Conservation (phyloP, 805 yeast genomes). For the Metschnikowia borealis region DNA sequence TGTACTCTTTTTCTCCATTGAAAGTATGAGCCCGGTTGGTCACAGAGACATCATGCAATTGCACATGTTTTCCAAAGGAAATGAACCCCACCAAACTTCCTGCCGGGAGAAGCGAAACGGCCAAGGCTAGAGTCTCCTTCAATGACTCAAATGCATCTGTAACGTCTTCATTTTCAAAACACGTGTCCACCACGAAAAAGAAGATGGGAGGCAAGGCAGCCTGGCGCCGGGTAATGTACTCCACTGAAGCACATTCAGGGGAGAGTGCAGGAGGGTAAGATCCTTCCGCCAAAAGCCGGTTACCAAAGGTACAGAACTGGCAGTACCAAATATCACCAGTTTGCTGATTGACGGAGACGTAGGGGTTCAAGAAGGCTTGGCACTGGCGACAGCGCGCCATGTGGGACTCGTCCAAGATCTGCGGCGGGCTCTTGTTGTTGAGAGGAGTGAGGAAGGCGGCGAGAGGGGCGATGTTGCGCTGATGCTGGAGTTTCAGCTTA, state of each 20-base stretch:
- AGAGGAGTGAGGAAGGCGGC: slow-evolving; percentile 60
- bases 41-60: slow-evolving; percentile 47
- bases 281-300: slow-evolving; percentile 34
- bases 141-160: slow-evolving; percentile 39
- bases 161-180: slow-evolving; percentile 49
- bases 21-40: slow-evolving; percentile 33
- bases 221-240: slow-evolving; percentile 41
- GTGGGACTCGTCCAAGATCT: slow-evolving; percentile 37
- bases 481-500: slow-evolving; percentile 48
- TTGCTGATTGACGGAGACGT: slow-evolving; percentile 30
- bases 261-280: slow-evolving; percentile 28
- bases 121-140: slow-evolving; percentile 45
- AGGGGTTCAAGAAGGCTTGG: slow-evolving; percentile 53
- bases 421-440: slow-evolving; percentile 39
- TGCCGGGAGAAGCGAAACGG: slow-evolving; percentile 49
- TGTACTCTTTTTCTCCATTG: slow-evolving; percentile 54
- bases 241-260: slow-evolving; percentile 41
- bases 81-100: slow-evolving; percentile 55
- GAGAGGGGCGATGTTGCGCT: slow-evolving; percentile 50
- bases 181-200: slow-evolving; percentile 55
- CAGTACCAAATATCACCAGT: slow-evolving; percentile 46
- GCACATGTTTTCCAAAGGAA: slow-evolving; percentile 57
- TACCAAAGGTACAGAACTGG: slow-evolving; percentile 50
- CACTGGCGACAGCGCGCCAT: slow-evolving; percentile 50
- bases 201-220: slow-evolving; percentile 46